Base-by-base conservation (phyloP, 768 basidiomycete species). In the Cystobasidium ongulense region DNA sequence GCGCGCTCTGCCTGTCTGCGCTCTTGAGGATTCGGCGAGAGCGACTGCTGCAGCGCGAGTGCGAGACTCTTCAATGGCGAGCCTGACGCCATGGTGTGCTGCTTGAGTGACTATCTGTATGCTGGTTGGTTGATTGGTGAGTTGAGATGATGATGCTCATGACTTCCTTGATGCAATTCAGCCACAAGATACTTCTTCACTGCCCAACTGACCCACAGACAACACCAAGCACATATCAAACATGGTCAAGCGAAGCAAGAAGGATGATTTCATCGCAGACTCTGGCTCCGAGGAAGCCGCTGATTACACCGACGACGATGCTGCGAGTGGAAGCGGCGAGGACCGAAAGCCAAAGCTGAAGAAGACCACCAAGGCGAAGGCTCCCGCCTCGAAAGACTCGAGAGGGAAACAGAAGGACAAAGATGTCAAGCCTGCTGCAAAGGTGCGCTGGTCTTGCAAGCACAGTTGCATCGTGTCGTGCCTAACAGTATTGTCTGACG, bases 1-100 rank as follows among this genome's bases (percentile, higher is more conserved):
- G 83, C 87, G 36, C 88, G 86, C 78, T 98, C 95, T 0, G 95
- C 92, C 65, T 88, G 84, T 81, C 91, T 90, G 74, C 91, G 83
- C 0, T 87, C 86, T 17, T 84, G 77, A 23, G 91, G 88, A 76
- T 87, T 75, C 8, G 77, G 76, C 21, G 75, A 76, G 27, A 79
- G 73, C 15, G 77, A 76, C 18, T 43, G 43, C 11, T 64, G 50
- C 50, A 78, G 74, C 15, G 75, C 66, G 1, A 29, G 15, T 0
- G 75, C 75, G 21, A 78, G 74, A 10, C 74, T 62, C 43, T 76
- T 29, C 41, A 71, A 50, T 7, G 63, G 27, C 59, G 59, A 50
- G 46, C 46, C 46, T 21, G 46, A 50, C 4, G 46, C 46, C 46
- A 50, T 50, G 46, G 7, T 41, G 39, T 18, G 18, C 39, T 41